Base-by-base conservation (phyloP, 129 eudicot genomes). In the Saussurea involucrata region DNA sequence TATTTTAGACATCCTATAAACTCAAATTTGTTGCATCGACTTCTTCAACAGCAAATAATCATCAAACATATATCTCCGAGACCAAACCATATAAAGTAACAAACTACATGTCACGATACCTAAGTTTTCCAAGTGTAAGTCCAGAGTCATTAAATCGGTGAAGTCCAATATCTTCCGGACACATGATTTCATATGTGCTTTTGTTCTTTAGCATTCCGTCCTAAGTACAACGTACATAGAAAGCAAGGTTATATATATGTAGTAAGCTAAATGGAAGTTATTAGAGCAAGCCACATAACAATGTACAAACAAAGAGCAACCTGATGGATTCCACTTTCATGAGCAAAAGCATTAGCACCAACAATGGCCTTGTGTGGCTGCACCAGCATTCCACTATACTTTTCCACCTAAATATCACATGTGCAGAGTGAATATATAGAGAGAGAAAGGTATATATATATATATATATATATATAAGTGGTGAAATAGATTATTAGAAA, bases 241-340 rank as follows among this genome's bases (percentile, higher is more conserved):
- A 40, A 40, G 1, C 9, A 40, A 40, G 29, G 29, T 27, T 27
- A 27, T 1, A 27, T 27, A 37, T 37, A 34, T 34, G 42, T 34
- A 34, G 42, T 7, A 6, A 27, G 29, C 29, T 27, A 27, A 27
- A 27, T 27, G 29, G 3, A 27, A 34, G 42, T 34, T 34, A 8
- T 37, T 37, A 37, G 46, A 37, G 8, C 46, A 37, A 37, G 46
- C 46, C 46, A 37, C 46, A 37, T 37, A 13, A 37, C 8, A 37
- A 9, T 10, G 13, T 7, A 37, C 1, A 10, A 49, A 0, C 7
- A 15, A 49, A 68, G 34, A 78, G 81, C 71, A 81, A 89, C 97
- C 92, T 90, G 97, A 82, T 92, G 97, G 60, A 92, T 92, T 42
- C 97, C 97, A 85, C 97, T 92, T 85, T 88, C 97, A 85, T 90